Evolutionary conservation across 1,139 yeast species (phyloP).

Genomic region (Saccharomycopsis hybrid): DNA sequence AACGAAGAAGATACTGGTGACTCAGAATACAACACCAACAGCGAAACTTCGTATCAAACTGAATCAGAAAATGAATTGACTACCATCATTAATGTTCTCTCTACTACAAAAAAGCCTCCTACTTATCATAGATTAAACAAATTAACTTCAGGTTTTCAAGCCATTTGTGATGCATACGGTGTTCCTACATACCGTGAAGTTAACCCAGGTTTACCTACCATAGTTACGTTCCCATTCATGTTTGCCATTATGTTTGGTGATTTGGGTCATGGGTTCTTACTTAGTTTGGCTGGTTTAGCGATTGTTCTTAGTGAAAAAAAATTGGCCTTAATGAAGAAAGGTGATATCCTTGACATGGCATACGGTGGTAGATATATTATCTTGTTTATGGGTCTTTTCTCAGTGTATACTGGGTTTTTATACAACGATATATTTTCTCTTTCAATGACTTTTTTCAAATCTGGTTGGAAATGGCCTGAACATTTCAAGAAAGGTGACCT

Average conservation of each 20-base stretch:
- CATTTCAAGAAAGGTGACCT: constrained; percentile 52
- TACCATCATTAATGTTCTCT: constrained; percentile 58
- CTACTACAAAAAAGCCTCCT: constrained; percentile 68
- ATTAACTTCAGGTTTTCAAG: constrained; percentile 70
- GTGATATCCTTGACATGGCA: constrained; percentile 80
- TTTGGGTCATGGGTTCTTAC: constrained; percentile 69
- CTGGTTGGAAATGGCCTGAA: constrained; percentile 76
- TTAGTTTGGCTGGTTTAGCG: constrained; percentile 51
- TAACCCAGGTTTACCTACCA: constrained; percentile 74
- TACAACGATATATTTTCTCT: constrained; percentile 74
- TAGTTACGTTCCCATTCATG: constrained; percentile 79
- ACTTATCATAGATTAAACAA: constrained; percentile 73
- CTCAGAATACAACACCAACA: background rate
- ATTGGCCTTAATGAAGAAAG: constrained; percentile 56
- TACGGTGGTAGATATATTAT: constrained; percentile 68
- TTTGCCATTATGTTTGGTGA: constrained; percentile 89
- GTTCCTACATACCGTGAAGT: constrained; percentile 72
- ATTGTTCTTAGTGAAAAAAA: constrained; percentile 57
- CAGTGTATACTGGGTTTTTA: constrained; percentile 72
- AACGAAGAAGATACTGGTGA: constrained; percentile 1
- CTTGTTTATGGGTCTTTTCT: constrained; percentile 67
- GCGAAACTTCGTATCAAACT: background rate
- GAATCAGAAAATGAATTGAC: constrained; percentile 20
- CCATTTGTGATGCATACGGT: constrained; percentile 77
- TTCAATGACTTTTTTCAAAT: constrained; percentile 63